Conservation (phyloP, 169 alveolate genomes). For the Plasmodium fragile region DNA sequence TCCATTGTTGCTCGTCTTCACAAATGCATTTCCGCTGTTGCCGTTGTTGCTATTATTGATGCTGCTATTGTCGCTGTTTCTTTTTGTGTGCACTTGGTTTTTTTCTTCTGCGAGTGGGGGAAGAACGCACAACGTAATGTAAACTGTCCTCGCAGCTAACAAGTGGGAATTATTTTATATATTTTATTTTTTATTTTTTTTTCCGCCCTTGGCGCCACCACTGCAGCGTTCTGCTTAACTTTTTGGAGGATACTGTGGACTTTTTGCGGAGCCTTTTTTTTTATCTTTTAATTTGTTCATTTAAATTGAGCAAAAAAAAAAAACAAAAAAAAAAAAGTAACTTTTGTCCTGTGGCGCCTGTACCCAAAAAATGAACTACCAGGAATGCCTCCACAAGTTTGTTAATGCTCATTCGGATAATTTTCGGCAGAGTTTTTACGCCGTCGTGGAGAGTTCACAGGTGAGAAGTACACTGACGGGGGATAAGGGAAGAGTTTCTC, state of each 20-base stretch:
- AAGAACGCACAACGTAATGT: not conserved
- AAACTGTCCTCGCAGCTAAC: not conserved
- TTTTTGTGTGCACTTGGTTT: not conserved
- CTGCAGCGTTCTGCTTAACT: constrained; percentile 30
- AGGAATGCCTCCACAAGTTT: constrained; percentile 35
- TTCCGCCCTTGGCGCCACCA: not conserved
- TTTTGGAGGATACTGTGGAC: constrained; percentile 31
- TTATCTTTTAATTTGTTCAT: constrained; percentile 33
- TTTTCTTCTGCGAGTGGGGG: not conserved
- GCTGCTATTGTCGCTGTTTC: not conserved
- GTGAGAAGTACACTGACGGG: constrained; percentile 10
- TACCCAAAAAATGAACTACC: constrained; percentile 19
- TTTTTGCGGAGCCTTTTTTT: not conserved
- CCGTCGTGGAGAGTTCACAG: constrained; percentile 75
- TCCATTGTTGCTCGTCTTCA: constrained; percentile 3
- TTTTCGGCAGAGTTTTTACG: constrained; percentile 62
- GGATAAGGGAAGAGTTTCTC: not conserved
- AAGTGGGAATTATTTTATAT: not conserved
- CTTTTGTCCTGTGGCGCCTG: not conserved
- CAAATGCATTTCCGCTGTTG: not conserved
- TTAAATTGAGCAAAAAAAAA: constrained; percentile 19
- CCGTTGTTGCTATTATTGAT: not conserved
- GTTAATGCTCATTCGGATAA: constrained; percentile 59
- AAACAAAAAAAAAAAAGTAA: not conserved
- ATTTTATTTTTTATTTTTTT: not conserved